These are phyloP conservation scores for Exophiala phaeomuriformis DNA, from an alignment of 2,329 filamentous ascomycete genomes.

Conservation along the genomic window DNA sequence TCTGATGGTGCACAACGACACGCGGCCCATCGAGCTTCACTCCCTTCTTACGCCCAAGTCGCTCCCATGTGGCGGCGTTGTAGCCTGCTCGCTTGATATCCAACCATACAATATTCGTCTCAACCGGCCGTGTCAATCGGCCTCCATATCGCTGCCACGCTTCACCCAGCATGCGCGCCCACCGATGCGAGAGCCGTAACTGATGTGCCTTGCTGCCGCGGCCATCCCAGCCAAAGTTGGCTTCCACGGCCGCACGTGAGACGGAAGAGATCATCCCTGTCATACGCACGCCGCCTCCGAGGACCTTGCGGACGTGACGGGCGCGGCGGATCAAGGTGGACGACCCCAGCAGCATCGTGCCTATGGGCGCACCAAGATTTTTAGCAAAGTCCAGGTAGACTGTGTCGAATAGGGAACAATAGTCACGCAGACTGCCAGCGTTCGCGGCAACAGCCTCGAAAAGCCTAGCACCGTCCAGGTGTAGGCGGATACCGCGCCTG, in stretches of 20 bases:
- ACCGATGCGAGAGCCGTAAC: not conserved
- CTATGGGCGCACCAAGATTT: slow-evolving; percentile 32
- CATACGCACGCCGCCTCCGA: slow-evolving; percentile 32
- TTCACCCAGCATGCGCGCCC: not conserved
- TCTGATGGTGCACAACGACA: too few relatives aligned
- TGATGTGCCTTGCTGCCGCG: not conserved
- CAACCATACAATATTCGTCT: slow-evolving; percentile 6
- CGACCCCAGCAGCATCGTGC: slow-evolving; percentile 30
- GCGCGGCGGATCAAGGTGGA: slow-evolving; percentile 29
- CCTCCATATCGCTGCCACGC: slow-evolving; percentile 2
- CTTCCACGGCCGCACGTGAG: slow-evolving; percentile 20
- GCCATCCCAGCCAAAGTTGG: not conserved
- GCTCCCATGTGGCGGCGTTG: too few relatives aligned
- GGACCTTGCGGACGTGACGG: slow-evolving; percentile 31
- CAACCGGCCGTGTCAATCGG: slow-evolving; percentile 1
- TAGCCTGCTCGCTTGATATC: not conserved
- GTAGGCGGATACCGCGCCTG: slow-evolving; percentile 29
- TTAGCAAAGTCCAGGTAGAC: slow-evolving; percentile 33
- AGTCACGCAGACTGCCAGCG: slow-evolving; percentile 28
- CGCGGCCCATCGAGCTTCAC: too few relatives aligned
- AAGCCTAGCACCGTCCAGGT: slow-evolving; percentile 31
- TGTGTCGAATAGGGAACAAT: slow-evolving; percentile 31
- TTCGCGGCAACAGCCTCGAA: slow-evolving; percentile 30
- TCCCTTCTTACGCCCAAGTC: too few relatives aligned
- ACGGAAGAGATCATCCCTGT: slow-evolving; percentile 31